Evolutionary conservation across 495 filamentous ascomycete genomes (phyloP).

Genomic region (Xylaria scruposa): DNA sequence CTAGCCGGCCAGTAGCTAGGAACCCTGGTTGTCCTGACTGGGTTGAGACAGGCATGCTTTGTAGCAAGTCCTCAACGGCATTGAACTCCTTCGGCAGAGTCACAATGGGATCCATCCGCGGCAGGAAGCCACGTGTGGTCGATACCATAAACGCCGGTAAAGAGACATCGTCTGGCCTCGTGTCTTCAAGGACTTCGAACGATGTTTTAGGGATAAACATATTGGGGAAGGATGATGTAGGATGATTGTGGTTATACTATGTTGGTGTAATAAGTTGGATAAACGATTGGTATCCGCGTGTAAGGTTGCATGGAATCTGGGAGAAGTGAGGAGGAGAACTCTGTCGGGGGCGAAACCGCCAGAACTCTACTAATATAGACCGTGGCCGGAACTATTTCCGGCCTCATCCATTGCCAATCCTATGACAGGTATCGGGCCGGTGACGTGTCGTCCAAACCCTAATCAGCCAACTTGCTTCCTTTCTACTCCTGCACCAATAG

Average conservation of each 20-base stretch:
- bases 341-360: slow-evolving; percentile 5
- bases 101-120: slow-evolving; percentile 66
- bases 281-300: background rate
- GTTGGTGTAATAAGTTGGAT: background rate
- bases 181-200: slow-evolving; percentile 50
- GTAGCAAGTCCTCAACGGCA: slow-evolving; percentile 69
- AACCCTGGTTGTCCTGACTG: slow-evolving; percentile 73
- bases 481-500: background rate
- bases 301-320: background rate
- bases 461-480: slow-evolving; percentile 9
- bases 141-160: slow-evolving; percentile 90
- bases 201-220: slow-evolving; percentile 40
- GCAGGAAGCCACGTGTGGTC: slow-evolving; percentile 79
- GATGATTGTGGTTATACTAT: background rate
- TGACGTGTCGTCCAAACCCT: slow-evolving; percentile 8
- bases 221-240: slow-evolving; percentile 4
- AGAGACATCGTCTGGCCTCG: slow-evolving; percentile 48
- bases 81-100: slow-evolving; percentile 72
- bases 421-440: slow-evolving; percentile 4
- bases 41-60: slow-evolving; percentile 77
- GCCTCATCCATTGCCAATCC: slow-evolving; percentile 29
- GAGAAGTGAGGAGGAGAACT: slow-evolving; percentile 17
- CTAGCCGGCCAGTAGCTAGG: slow-evolving; percentile 73
- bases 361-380: slow-evolving; percentile 37
- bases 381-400: slow-evolving; percentile 45